Evolutionary conservation across 176 grass and related monocot genomes (phyloP).

Genomic region (Ensete ventricosum): DNA sequence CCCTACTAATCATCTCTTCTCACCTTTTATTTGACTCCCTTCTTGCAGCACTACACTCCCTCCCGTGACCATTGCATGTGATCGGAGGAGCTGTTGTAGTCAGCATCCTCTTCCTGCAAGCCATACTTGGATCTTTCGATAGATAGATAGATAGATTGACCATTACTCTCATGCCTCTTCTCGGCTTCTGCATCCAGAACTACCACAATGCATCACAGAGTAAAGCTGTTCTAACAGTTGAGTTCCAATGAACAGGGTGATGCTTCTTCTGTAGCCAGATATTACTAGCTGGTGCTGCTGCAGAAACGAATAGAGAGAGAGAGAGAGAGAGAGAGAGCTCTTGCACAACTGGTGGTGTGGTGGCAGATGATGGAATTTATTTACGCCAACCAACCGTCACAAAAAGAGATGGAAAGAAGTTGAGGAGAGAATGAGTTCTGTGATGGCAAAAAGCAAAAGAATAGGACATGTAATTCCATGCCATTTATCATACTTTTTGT

Average conservation of each 20-base stretch:
- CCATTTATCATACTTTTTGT: neutral
- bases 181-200: no score
- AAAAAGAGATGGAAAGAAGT: constrained; percentile 18
- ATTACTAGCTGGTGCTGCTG: no score
- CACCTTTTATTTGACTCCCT: neutral
- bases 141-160: no score
- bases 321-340: neutral
- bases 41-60: neutral
- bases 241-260: no score
- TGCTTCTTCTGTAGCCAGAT: no score
- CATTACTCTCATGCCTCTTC: no score
- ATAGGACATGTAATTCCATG: constrained; percentile 14
- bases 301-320: neutral
- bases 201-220: no score
- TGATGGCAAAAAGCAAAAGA: constrained; percentile 25
- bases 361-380: constrained; percentile 6
- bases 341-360: constrained; percentile 10
- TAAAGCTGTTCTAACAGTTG: no score
- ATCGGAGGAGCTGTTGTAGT: constrained; percentile 7
- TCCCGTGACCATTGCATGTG: constrained; percentile 42
- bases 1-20: no score
- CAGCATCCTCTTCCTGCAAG: no score
- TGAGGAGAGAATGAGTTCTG: constrained; percentile 2
- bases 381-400: constrained; percentile 34
- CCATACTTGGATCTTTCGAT: no score